These are phyloP conservation scores for Eucalyptus caleyi DNA, from an alignment of 345 rosid species.

Conservation along the genomic window DNA sequence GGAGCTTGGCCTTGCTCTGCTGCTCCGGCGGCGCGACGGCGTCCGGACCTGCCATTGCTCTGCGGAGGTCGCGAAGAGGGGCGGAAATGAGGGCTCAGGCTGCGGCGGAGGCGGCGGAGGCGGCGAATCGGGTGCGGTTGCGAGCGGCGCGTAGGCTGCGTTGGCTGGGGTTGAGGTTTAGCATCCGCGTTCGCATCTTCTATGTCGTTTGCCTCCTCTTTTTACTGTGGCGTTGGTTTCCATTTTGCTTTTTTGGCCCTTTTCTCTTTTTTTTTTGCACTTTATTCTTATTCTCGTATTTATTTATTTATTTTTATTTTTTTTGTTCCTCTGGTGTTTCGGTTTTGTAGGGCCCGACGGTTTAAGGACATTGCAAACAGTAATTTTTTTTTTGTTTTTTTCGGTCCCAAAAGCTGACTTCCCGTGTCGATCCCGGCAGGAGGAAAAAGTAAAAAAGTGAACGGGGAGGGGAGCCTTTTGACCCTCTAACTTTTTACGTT, in stretches of 20 bases:
- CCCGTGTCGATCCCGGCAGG: neutral
- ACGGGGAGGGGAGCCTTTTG: neutral
- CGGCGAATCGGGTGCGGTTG: neutral
- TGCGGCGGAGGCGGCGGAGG: neutral
- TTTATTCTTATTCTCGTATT: neutral
- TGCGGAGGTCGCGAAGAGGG: neutral
- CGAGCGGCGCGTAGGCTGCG: neutral
- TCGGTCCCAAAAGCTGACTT: neutral
- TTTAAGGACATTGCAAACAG: neutral
- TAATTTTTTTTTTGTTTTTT: too few relatives aligned
- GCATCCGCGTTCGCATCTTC: neutral
- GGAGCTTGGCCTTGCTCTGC: slow-evolving; percentile 10
- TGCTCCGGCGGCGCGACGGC: slow-evolving; percentile 7
- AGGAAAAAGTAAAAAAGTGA: neutral
- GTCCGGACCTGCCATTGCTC: neutral
- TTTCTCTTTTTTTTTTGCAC: neutral
- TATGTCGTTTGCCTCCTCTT: neutral
- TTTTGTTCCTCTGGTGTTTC: neutral
- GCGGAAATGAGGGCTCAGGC: neutral
- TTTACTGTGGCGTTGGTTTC: neutral
- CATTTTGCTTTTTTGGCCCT: neutral
- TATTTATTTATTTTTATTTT: neutral
- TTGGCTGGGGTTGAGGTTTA: neutral
- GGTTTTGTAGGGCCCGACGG: neutral
- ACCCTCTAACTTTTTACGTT: neutral